Evolutionary conservation across 331 rosid species (phyloP), one percentile per base, ranked within the genome.

Genomic region (Malus hybrid): DNA sequence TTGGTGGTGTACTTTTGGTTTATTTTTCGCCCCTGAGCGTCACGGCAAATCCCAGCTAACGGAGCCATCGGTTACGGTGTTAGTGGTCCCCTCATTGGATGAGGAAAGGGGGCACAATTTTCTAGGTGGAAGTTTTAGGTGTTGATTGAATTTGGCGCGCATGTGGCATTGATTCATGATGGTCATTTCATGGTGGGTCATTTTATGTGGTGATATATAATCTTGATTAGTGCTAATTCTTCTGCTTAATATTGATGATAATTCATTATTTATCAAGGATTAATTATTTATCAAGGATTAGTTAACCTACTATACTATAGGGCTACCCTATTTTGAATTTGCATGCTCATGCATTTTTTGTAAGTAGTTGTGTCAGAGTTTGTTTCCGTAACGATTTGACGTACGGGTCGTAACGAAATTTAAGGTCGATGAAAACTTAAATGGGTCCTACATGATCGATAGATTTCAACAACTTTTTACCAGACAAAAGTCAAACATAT

Each of bases 51-150:
- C 32, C 59, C 74, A 42, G 55, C 66, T 72, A 54, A 81, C 72
- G 79, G 81, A 81, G 81, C 74, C 76, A 73, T 39, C 62, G 54
- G n/a, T 62, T 57, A 79, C 81, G 81, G 78, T 77, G 86, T 72
- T 76, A 71, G 79, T 62, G 86, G 79, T 63, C 87, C 79, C 75
- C 33, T 29, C 24, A 4, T 4, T 9, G 3, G 72, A 24, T 2
- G 69, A 8, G 28, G 24, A 67, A 64, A 14, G 19, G 70, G 44
- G 50, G 11, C 85, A 68, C 73, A 72, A 74, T 69, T 66, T 69
- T 56, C 66, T 61, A 39, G 39, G 71, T 28, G 27, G 59, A 59
- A 24, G 79, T 60, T 70, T 70, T 62, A 48, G 74, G 52, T 69
- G 80, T 70, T 79, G 22, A 55, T 76, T 83, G 48, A 66, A 44